phyloP scores from a whole-genome alignment of 805 yeast genomes.

The Barnettozyma vustinii region DNA sequence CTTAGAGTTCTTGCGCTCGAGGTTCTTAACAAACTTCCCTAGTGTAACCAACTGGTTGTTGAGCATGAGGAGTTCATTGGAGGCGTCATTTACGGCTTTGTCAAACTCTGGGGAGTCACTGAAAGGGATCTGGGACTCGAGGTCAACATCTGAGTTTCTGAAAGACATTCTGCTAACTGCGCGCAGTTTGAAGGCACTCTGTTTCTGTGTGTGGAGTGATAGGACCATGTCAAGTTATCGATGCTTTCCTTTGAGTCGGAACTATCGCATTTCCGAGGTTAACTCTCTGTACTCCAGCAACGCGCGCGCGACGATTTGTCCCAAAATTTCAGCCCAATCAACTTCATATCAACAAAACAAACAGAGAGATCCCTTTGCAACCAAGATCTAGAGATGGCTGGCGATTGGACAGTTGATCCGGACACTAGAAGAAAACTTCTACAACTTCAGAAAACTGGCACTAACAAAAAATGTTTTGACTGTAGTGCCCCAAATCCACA shows the following conservation, averaged over 20 bases:
- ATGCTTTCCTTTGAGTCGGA: neutral
- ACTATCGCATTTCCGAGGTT: neutral
- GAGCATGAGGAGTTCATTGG: slow-evolving; percentile 44
- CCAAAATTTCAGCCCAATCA: neutral
- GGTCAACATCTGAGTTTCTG: slow-evolving; percentile 21
- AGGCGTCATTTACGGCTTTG: slow-evolving; percentile 35
- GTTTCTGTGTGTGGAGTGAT: neutral
- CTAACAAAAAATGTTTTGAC: slow-evolving; percentile 86
- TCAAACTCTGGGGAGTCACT: slow-evolving; percentile 53
- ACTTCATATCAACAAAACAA: neutral
- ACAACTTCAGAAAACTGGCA: slow-evolving; percentile 75
- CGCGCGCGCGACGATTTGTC: neutral
- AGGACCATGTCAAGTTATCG: too few relatives aligned
- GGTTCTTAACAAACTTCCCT: slow-evolving; percentile 38
- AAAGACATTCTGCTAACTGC: slow-evolving; percentile 21
- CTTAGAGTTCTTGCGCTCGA: slow-evolving; percentile 25
- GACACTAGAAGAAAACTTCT: slow-evolving; percentile 78
- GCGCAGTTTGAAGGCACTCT: too few relatives aligned
- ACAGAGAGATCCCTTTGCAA: neutral
- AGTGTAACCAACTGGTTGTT: slow-evolving; percentile 48
- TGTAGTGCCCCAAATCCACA: slow-evolving; percentile 96
- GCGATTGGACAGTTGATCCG: slow-evolving; percentile 87
- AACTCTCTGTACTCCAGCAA: too few relatives aligned
- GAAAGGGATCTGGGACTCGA: slow-evolving; percentile 26
- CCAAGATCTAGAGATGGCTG: slow-evolving; percentile 15